Base-by-base conservation (phyloP, 176 grass and related monocot genomes). In the Eleusine coracana region DNA sequence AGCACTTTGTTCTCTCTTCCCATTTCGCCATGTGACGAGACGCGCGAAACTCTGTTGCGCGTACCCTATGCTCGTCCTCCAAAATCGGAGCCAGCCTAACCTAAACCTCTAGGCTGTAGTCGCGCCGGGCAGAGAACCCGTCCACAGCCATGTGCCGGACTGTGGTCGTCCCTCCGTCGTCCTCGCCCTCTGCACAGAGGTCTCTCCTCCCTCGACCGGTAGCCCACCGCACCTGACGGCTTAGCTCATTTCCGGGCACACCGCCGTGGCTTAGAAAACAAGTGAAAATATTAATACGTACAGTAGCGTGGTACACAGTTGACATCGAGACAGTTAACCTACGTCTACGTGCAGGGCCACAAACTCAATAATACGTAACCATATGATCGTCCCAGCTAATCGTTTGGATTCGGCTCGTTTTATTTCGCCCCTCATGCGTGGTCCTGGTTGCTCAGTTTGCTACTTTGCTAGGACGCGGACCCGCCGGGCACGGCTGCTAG, bases 21-120 rank as follows among this genome's bases (percentile, higher is more conserved):
- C 6, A 6, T 63, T 54, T 73, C n/a, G 71, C 51, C 79, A 44
- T 82, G 65, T 20, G 41, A 49, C 21, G 64, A 67, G 74, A 73
- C 34, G 36, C 67, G 31, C 17, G 5, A 29, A 64, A 3, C 71
- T 25, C 18, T 21, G 12, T 36, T 20, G 7, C n/a, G 3, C 58
- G 58, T 27, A 61, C 42, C 42, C 28, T 5, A 17, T n/a, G 58
- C n/a, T 25, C 55, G 44, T 77, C 71, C 55, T 82, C 41, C 60
- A 73, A 49, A 51, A 71, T 68, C 54, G 27, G 39, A 61, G 58
- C 2, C 56, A 61, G 58, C 2, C 56, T 25, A 7, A 28, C 25
- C 13, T 15, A 40, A 3, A 16, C 51, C 44, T n/a, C 2, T 44
- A 44, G 41, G 41, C 41, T 29, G 44, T 27, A 29, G 44, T 5